These are phyloP conservation scores for Passiflora organensis DNA, from an alignment of 345 rosid genomes.

Conservation along the genomic window DNA sequence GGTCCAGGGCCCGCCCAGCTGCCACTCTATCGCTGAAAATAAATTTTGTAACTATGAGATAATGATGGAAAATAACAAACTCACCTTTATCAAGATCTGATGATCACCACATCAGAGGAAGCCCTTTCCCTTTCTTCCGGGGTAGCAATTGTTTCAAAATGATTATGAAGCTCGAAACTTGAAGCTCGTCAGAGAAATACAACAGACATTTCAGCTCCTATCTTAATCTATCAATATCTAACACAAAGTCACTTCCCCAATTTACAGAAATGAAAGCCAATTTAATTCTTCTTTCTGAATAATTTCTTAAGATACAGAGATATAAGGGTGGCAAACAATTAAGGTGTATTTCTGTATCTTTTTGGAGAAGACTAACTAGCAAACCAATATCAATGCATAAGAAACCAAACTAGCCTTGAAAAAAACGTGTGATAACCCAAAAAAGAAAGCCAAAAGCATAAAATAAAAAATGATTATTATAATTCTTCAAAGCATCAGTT, in stretches of 20 bases:
- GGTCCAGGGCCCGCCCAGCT: conserved; percentile 86
- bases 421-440: not conserved
- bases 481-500: not conserved
- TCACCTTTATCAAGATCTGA: conserved; percentile 1
- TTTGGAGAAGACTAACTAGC: not conserved
- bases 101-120: not conserved
- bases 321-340: no score
- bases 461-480: not conserved
- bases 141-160: not conserved
- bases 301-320: no score
- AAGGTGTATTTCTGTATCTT: no score
- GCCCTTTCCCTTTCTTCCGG: not conserved
- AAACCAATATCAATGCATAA: not conserved
- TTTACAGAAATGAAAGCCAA: not conserved
- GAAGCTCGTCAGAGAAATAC: not conserved
- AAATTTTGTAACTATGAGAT: conserved; percentile 4
- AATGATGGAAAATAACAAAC: not conserved
- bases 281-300: not conserved
- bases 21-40: conserved; percentile 91
- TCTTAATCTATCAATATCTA: not conserved
- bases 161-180: not conserved
- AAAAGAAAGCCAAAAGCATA: not conserved
- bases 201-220: not conserved
- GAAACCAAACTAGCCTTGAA: not conserved
- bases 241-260: no score